phyloP scores from a whole-genome alignment of 495 filamentous ascomycete species.

The Talaromyces proteolyticus region DNA sequence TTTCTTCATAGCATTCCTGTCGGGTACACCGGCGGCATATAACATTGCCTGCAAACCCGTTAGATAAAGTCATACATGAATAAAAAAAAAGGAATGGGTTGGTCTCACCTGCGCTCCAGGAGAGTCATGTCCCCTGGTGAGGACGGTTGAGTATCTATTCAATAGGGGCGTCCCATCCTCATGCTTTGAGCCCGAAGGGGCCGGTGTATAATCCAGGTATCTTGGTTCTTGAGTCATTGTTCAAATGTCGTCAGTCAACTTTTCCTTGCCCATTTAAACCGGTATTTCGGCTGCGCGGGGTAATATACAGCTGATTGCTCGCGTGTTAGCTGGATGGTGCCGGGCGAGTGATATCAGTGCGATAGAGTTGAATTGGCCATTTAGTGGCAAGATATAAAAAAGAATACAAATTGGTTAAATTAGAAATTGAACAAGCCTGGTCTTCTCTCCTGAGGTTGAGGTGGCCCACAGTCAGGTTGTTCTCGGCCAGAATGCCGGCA shows the following conservation, averaged over 20 bases:
- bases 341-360: too few relatives aligned
- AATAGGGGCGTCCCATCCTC: constrained; percentile 57
- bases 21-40: constrained; percentile 85
- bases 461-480: too few relatives aligned
- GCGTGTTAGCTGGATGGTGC: too few relatives aligned
- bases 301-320: background rate
- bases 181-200: constrained; percentile 49
- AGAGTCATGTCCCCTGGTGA: constrained; percentile 83
- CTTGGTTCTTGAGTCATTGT: constrained; percentile 37
- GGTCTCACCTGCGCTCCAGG: constrained; percentile 75
- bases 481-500: too few relatives aligned
- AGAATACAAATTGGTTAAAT: too few relatives aligned
- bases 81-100: constrained; percentile 4
- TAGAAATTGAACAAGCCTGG: too few relatives aligned
- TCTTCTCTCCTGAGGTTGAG: too few relatives aligned
- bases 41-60: constrained; percentile 73
- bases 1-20: constrained; percentile 79
- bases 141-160: constrained; percentile 65
- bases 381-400: too few relatives aligned
- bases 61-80: background rate
- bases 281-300: background rate
- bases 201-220: constrained; percentile 56
- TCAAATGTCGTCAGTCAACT: background rate
- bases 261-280: background rate
- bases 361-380: too few relatives aligned